Evolutionary conservation across 495 filamentous ascomycete species (phyloP).

Genomic region (Talaromyces liani): DNA sequence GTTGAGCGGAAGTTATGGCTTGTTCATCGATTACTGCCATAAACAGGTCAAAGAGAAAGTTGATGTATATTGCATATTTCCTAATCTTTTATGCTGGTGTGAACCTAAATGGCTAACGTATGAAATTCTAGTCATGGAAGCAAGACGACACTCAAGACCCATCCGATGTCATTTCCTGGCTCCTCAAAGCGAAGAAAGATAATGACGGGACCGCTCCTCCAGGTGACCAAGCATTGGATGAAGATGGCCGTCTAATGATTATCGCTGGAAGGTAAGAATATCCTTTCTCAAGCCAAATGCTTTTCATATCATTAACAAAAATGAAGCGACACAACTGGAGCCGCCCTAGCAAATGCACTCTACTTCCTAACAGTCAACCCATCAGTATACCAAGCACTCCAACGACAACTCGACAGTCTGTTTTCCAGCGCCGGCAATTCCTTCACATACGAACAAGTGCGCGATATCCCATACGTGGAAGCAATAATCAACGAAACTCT

Average conservation of each 20-base stretch:
- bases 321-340: neutral
- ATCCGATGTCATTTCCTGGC: conserved; percentile 22
- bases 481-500: conserved; percentile 47
- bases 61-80: neutral
- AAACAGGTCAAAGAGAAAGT: conserved; percentile 12
- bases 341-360: neutral
- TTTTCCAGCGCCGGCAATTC: neutral
- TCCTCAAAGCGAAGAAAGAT: conserved; percentile 19
- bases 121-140: conserved; percentile 10
- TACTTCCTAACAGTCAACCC: neutral
- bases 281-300: too few relatives aligned
- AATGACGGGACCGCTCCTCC: conserved; percentile 12
- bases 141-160: conserved; percentile 12
- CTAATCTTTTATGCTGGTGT: neutral
- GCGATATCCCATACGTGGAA: conserved; percentile 33
- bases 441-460: conserved; percentile 2
- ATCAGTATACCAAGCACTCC: neutral
- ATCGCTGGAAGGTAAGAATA: conserved; percentile 21
- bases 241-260: conserved; percentile 18
- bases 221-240: conserved; percentile 13
- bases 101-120: neutral
- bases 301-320: neutral
- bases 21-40: neutral
- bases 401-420: neutral
- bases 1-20: conserved; percentile 9